Conservation (phyloP, 441 rosid genomes). For the Populus hybrid region DNA sequence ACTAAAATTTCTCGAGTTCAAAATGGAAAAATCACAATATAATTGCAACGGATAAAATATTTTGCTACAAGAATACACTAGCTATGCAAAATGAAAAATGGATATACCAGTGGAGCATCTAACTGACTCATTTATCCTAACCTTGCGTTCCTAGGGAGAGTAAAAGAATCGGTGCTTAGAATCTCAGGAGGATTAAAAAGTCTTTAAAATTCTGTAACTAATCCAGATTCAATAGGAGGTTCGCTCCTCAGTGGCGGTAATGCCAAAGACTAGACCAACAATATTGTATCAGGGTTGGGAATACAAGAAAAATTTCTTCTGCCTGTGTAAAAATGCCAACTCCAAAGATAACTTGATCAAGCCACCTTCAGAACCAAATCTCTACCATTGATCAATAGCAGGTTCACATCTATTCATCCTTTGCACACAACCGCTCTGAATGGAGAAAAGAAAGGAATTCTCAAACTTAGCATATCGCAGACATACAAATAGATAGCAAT, state of each 20-base stretch:
- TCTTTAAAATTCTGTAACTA: background rate
- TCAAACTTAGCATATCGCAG: slow-evolving; percentile 9
- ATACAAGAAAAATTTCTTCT: background rate
- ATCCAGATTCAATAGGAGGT: background rate
- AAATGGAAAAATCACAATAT: background rate
- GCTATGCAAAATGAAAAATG: background rate
- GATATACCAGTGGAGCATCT: background rate
- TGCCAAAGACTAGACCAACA: background rate
- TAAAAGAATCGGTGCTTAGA: background rate
- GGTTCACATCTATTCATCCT: slow-evolving; percentile 43
- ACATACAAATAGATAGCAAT: slow-evolving; percentile 1
- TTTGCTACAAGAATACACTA: slow-evolving; percentile 10
- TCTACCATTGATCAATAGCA: background rate
- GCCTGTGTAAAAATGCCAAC: background rate
- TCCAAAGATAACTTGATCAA: slow-evolving; percentile 2
- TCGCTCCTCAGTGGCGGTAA: background rate
- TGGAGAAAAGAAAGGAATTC: slow-evolving; percentile 15
- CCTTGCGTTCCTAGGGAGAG: background rate
- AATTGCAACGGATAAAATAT: background rate
- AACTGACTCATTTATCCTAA: slow-evolving; percentile 1
- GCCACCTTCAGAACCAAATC: slow-evolving; percentile 10
- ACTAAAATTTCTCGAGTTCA: background rate
- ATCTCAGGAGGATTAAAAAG: background rate
- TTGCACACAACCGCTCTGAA: slow-evolving; percentile 74
- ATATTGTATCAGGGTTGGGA: background rate